Conservation (phyloP, 2,329 filamentous ascomycete species). For the Simplicillium sp. region DNA sequence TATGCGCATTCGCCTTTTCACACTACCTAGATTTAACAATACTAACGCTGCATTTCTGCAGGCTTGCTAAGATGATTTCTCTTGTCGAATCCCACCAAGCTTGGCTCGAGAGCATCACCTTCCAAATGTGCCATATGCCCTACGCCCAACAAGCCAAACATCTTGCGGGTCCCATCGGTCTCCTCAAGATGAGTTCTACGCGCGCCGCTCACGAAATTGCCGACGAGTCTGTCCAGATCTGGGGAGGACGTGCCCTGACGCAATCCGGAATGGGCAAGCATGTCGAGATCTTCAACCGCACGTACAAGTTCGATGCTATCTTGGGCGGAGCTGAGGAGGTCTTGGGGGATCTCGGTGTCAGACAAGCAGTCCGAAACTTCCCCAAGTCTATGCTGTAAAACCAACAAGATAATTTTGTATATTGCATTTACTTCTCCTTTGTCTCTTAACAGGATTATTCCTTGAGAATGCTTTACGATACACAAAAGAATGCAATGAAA, state of each 20-base stretch:
- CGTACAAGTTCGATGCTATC: conserved; percentile 74
- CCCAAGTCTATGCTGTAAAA: conserved; percentile 71
- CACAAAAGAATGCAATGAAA: background rate
- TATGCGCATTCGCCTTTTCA: conserved; percentile 21
- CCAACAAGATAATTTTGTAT: background rate
- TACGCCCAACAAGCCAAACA: conserved; percentile 67
- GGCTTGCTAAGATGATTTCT: conserved; percentile 78
- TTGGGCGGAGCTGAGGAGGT: conserved; percentile 79
- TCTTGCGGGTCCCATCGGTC: conserved; percentile 70
- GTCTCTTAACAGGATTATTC: background rate
- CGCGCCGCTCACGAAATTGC: conserved; percentile 74
- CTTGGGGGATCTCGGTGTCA: conserved; percentile 68
- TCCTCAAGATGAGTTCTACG: conserved; percentile 73
- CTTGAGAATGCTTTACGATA: background rate
- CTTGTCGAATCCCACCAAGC: conserved; percentile 74
- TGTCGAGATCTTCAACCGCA: conserved; percentile 77
- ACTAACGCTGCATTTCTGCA: conserved; percentile 16
- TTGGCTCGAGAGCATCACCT: conserved; percentile 76
- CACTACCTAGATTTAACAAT: background rate
- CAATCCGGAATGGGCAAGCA: conserved; percentile 74
- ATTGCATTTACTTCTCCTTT: background rate
- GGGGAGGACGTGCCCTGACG: conserved; percentile 72
- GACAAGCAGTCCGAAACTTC: conserved; percentile 77
- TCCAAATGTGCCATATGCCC: conserved; percentile 81
- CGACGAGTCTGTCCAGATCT: conserved; percentile 77